phyloP scores from a whole-genome alignment of 164 flowering plant genomes.

The Kalanchoe fedtschenkoi region DNA sequence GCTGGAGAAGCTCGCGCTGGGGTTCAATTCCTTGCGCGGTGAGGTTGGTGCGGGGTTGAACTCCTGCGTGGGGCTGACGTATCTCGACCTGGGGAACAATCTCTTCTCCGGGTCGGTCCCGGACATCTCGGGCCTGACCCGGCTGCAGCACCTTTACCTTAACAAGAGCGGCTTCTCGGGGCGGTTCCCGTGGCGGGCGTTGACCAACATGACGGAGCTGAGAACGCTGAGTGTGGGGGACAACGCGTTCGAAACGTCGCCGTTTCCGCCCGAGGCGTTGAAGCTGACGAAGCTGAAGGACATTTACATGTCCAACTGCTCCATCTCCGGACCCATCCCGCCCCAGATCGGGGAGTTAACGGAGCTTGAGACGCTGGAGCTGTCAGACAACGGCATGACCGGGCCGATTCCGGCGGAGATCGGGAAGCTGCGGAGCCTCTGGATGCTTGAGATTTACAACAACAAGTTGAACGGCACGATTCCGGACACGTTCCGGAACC shows the following conservation, averaged over 20 bases:
- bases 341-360: conserved; percentile 20
- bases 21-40: conserved; percentile 36
- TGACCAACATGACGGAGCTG: conserved; percentile 30
- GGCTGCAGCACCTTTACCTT: conserved; percentile 27
- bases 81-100: conserved; percentile 43
- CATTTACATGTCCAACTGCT: conserved; percentile 51
- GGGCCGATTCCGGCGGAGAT: conserved; percentile 28
- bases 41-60: conserved; percentile 20
- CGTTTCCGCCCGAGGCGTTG: conserved; percentile 42
- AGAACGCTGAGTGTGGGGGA: conserved; percentile 47
- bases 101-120: conserved; percentile 41
- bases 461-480: conserved; percentile 23
- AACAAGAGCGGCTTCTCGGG: conserved; percentile 47
- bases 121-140: conserved; percentile 29
- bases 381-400: conserved; percentile 19
- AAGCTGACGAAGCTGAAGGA: conserved; percentile 34
- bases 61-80: conserved; percentile 31
- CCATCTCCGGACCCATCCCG: conserved; percentile 25
- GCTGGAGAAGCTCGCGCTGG: conserved; percentile 34
- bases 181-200: conserved; percentile 47
- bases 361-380: conserved; percentile 21
- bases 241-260: conserved; percentile 30
- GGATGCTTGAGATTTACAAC: conserved; percentile 32
- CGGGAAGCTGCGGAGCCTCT: conserved; percentile 15
- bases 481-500: conserved; percentile 25